Evolutionary conservation across 1,284 basidiomycete genomes (phyloP), one percentile per base, ranked within the genome.

Genomic region (Fomes fomentarius): DNA sequence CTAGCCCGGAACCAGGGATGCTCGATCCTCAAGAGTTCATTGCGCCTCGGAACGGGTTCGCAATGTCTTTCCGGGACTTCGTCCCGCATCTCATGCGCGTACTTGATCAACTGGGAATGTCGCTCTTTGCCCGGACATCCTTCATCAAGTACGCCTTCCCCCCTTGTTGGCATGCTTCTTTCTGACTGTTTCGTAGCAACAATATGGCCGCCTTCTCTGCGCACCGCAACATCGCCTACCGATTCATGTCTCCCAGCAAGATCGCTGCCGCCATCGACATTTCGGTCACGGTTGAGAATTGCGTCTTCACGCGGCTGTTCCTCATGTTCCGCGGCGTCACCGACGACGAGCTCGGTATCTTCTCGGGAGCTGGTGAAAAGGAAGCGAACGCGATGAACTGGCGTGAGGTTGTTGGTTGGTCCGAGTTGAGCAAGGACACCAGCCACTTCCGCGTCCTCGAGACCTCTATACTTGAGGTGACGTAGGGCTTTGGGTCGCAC

Each of bases 261-360:
- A 87, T 93, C 44, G 88, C 89, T 8, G 83, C 88, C 1, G 90
- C 90, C n/a, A 83, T 93, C 56, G 90, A 93, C 66, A 89, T 93
- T 59, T 84, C 84, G 1, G 84, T 92, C n/a, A 87, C 87, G 1
- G 78, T 81, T 14, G 87, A 91, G 50, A 83, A 85, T 24, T 91
- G 89, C 66, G 75, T 88, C 55, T 92, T 91, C 70, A 92, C 87
- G n/a, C 84, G 90, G 21, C 72, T 93, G 24, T 93, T 93, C 76
- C 78, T 93, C 50, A 89, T 93, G 69, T 92, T 85, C 73, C 84
- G 89, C 28, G 91, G 90, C 0, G 70, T 93, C 22, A 78, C 78
- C n/a, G 90, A 93, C 59, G 90, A 92, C 50, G 90, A 93, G 56
- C 73, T 89, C 56, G 79, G 79, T 21, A 68, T 81, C 26, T 92